A percentile compares a stretch with the other conserved stretches of the same genome.
These are phyloP conservation scores for Oryza glumipatula DNA, from an alignment of 176 grass and related monocot genomes.

Conservation along the genomic window DNA sequence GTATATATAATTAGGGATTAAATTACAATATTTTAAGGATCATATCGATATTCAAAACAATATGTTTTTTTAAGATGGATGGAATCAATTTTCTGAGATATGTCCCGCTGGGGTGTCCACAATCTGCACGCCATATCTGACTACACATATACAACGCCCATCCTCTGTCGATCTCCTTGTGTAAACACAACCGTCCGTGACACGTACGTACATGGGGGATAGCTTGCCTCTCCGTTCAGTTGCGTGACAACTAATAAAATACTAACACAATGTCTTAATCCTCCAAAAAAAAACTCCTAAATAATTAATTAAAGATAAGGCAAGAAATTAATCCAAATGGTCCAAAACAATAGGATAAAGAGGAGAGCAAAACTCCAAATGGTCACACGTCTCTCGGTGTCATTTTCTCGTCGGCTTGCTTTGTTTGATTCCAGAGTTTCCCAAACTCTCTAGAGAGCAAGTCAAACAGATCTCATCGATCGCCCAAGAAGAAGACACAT, in stretches of 20 bases:
- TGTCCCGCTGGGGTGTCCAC: not conserved
- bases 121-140: not conserved
- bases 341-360: not conserved
- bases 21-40: no score
- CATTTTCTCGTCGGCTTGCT: not conserved
- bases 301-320: not conserved
- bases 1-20: no score
- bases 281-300: no score
- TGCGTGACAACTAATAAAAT: no score
- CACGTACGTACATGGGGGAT: no score
- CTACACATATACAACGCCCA: not conserved
- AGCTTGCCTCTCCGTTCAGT: no score
- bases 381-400: not conserved
- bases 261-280: no score
- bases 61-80: no score
- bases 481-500: not conserved
- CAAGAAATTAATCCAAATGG: not conserved
- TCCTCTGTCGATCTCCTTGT: not conserved
- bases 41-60: no score
- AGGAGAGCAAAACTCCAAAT: not conserved
- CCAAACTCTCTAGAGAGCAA: not conserved
- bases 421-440: no score
- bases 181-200: no score
- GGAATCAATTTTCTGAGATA: not conserved
- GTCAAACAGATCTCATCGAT: conserved; percentile 29